Base-by-base conservation (phyloP, 176 grass and related monocot species). In the Carex myosuroides region DNA sequence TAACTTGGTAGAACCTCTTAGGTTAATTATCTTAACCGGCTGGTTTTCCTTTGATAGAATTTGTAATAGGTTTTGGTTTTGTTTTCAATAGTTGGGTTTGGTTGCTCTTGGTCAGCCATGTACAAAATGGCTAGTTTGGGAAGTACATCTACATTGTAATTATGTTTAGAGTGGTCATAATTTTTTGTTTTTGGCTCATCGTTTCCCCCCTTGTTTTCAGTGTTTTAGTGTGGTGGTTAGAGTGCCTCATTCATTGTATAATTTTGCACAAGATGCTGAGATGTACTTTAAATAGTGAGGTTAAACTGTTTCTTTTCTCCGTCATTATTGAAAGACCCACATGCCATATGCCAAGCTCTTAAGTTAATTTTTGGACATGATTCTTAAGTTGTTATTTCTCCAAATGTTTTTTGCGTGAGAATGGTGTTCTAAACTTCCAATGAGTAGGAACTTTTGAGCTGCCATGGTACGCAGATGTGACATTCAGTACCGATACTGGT, bases 21-120 rank as follows among this genome's bases (percentile, higher is more conserved):
- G 73, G 73, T 55, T 77, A 77, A 77, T 77, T 77, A 20, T 32
- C 29, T 77, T 76, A 77, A 77, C 17, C 29, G 24, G 73, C 50
- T 56, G 50, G 73, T 77, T 77, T 77, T 77, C 73, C 56, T 53
- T 77, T 56, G 48, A 77, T 77, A 56, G 73, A 32, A 77, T 77
- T 77, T 56, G 48, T 17, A 12, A 77, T 77, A 77, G 73, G 50
- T 56, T 77, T 77, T 77, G 22, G 72, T 55, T 77, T 77, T 77
- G 12, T 77, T 32, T 55, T 56, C 21, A 77, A 56, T 77, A 77
- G 73, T 56, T 17, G 73, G 73, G 73, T 30, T 24, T 77, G 24
- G 50, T 77, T 56, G 2, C 26, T 55, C 6, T 29, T 32, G 73
- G 20, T 77, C 0, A 75, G 73, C 48, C 24, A 55, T 56, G 50